Base-by-base conservation (phyloP, 1,139 yeast species). In the Candida sp. region DNA sequence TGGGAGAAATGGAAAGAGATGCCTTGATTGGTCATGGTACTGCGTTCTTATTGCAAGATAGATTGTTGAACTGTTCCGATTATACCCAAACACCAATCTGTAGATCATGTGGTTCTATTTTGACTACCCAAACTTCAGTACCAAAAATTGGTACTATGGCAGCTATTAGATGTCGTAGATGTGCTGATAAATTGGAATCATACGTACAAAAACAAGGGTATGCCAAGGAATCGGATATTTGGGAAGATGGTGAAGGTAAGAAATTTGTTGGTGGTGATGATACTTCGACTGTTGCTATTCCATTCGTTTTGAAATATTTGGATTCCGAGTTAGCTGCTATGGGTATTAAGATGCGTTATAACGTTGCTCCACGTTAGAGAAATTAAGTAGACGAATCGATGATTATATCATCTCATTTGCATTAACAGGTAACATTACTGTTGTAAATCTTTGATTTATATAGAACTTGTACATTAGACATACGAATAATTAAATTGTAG, bases 1-100 rank as follows among this genome's bases (percentile, higher is more conserved):
- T 93, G 35, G 99, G 99, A 64, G 99, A 93, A 68, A 93, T 93
- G 99, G 99, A 93, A 73, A 87, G 99, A 73, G 99, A 93, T 76
- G 99, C 99, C 2, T 75, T 93, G 57, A 90, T 93, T 63, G 99
- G 99, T 49, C 99, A 95, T 63, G 99, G 99, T 70, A 86, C 99
- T n/a, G 90, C 99, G 1, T 93, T 81, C 81, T 73, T 93, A 59
- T 74, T 93, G 54, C 99, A 93, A 66, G 99, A 93, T 64, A 85
- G 99, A 69, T 76, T 93, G 61, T 77, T 95, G 64, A 93, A 95
- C 68, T 90, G 97, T 63, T 87, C 97, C 21, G 99, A 93, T 67
- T 95, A 95, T 71, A 82, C 98, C 1, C 97, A 90, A 61, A 82
- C 97, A 0, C 71, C 95, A 9, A 69, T 93, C 43, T 93, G 99